Percentiles rank a stretch among this genome's conserved stretches.
Evolutionary conservation across 225 moss, liverwort and hornwort genomes (phyloP).

Genomic region (Rhytidiadelphus loreus): DNA sequence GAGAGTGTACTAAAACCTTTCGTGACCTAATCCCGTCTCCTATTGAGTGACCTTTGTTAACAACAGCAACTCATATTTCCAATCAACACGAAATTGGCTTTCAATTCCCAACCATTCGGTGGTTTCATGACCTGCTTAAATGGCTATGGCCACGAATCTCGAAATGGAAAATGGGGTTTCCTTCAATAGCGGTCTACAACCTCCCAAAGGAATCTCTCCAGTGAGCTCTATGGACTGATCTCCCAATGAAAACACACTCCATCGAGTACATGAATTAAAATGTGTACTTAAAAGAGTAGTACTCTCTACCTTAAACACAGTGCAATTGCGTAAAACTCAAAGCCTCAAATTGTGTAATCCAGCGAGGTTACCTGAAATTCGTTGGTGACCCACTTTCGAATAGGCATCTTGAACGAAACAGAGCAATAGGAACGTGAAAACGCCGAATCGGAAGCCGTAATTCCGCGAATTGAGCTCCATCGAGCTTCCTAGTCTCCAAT

Average conservation of each 20-base stretch:
- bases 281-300: not conserved
- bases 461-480: not conserved
- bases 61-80: not conserved
- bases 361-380: constrained; percentile 27
- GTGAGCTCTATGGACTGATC: not conserved
- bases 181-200: not conserved
- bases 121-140: not conserved
- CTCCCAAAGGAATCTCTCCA: not conserved
- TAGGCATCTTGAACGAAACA: not conserved
- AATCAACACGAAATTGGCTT: not conserved
- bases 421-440: not conserved
- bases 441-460: not conserved
- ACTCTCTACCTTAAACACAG: not conserved
- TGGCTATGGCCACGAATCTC: not conserved
- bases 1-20: not conserved
- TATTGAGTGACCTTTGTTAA: not conserved
- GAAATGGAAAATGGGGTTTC: not conserved
- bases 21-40: not conserved
- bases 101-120: not conserved
- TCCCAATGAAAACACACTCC: not conserved
- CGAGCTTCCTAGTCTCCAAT: not conserved
- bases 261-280: not conserved
- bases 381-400: constrained; percentile 9
- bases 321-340: not conserved
- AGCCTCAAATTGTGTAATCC: not conserved